Evolutionary conservation across 257 asterid species (phyloP), one percentile per base, ranked within the genome.

Genomic region (Jacaranda copaia): DNA sequence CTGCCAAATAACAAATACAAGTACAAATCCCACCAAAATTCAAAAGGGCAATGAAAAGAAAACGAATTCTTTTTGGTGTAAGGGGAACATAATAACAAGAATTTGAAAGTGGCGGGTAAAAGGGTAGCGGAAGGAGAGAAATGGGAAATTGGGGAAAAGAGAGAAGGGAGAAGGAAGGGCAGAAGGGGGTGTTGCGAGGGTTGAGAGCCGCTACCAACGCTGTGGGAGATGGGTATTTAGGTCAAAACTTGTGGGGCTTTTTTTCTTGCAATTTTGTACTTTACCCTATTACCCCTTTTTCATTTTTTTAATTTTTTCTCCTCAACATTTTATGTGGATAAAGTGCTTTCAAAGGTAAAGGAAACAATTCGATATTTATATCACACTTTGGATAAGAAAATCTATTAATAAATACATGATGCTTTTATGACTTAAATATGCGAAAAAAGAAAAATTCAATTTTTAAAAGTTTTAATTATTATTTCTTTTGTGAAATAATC

Each of bases 161-260:
- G 80, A 78, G 82, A 82, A 39, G 58, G 84, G 20, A 64, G 81
- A 76, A 79, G 59, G 83, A 85, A 70, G 96, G 92, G 90, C 91
- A 87, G 88, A 82, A 82, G 93, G 73, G 87, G 89, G 88, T 62
- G 86, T 58, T 81, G 87, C 40, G 80, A 86, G 74, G 94, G 85
- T 81, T 85, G 92, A 85, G 97, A 86, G 90, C 55, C 81, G 79
- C 81, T 35, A 70, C 51, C 56, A 42, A 66, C 18, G 83, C 61
- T 73, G 87, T 76, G 77, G 69, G 85, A 79, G 96, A 89, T 90
- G 98, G 98, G 97, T 83, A 94, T 94, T 94, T 94, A 92, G 92
- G 98, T 94, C 98, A 90, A 83, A 88, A 82, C 84, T 79, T 84
- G 77, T 55, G 19, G 35, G 38, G 74, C 81, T 56, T 75, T 71